Conservation (phyloP, 257 asterid genomes). For the Paraleonurus japonicus region DNA sequence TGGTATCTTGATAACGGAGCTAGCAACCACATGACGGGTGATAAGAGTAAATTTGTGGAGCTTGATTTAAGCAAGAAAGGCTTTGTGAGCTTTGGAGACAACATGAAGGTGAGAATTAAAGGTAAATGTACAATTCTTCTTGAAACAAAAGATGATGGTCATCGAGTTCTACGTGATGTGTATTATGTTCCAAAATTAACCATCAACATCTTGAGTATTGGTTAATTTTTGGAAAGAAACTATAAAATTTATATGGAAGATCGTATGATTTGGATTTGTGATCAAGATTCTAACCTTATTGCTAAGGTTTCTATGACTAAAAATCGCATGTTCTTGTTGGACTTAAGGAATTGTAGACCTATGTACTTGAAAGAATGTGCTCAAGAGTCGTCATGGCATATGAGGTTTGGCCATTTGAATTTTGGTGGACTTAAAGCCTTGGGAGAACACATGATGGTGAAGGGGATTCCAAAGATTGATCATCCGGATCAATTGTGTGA, state of each 20-base stretch:
- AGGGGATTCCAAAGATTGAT: slow-evolving; percentile 5
- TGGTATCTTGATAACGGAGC: no score
- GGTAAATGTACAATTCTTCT: background rate
- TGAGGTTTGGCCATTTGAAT: slow-evolving; percentile 9
- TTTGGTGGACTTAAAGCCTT: slow-evolving; percentile 8
- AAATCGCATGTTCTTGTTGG: slow-evolving; percentile 3
- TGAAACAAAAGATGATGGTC: background rate
- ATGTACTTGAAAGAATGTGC: background rate
- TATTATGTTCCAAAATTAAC: slow-evolving; percentile 2
- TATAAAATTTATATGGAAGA: background rate
- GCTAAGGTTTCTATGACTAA: background rate
- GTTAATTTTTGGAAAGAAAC: slow-evolving; percentile 7
- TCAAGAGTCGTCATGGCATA: slow-evolving; percentile 11
- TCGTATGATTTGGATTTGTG: background rate
- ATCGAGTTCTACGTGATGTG: background rate
- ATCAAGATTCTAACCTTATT: slow-evolving; percentile 4
- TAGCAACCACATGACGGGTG: no score
- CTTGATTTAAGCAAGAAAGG: no score
- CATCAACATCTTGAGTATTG: background rate
- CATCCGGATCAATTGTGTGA: slow-evolving; percentile 11
- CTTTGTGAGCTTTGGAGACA: no score
- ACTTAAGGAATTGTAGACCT: background rate
- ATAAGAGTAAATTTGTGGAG: no score
- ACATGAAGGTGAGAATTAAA: no score
- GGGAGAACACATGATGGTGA: background rate